These are phyloP conservation scores for Tricholomella constricta DNA, from an alignment of 768 basidiomycete species.

Conservation along the genomic window DNA sequence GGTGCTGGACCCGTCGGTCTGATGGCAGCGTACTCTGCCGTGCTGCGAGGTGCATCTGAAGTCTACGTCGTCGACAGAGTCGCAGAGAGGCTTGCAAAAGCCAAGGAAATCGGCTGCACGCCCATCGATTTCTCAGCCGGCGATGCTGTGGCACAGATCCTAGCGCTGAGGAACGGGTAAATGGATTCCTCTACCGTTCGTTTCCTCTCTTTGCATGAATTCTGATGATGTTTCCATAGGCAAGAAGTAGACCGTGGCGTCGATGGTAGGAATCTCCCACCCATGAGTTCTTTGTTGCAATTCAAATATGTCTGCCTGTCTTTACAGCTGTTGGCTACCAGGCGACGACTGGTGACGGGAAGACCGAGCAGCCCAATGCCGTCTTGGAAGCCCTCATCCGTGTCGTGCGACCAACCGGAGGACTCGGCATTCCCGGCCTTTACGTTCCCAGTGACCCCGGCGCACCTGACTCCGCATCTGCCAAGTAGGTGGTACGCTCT, in stretches of 20 bases:
- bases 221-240: background rate
- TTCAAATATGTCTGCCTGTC: background rate
- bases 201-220: background rate
- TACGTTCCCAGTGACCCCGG: slow-evolving; percentile 61
- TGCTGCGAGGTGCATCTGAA: slow-evolving; percentile 50
- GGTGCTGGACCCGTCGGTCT: slow-evolving; percentile 57
- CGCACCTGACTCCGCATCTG: slow-evolving; percentile 51
- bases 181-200: slow-evolving; percentile 12
- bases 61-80: slow-evolving; percentile 61
- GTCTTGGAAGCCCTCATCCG: slow-evolving; percentile 52
- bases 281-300: background rate
- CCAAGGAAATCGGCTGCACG: slow-evolving; percentile 51
- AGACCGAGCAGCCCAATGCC: slow-evolving; percentile 57
- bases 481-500: slow-evolving; percentile 37
- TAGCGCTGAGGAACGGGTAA: slow-evolving; percentile 44
- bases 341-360: slow-evolving; percentile 53
- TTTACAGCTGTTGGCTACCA: slow-evolving; percentile 53
- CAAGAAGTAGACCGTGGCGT: slow-evolving; percentile 3
- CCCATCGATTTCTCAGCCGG: slow-evolving; percentile 49
- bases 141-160: slow-evolving; percentile 53
- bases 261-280: background rate
- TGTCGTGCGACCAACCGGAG: slow-evolving; percentile 56
- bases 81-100: slow-evolving; percentile 52
- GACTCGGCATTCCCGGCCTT: slow-evolving; percentile 58
- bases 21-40: slow-evolving; percentile 60